These are phyloP conservation scores for Bidens hawaiensis DNA, from an alignment of 140 eudicot species.

Conservation along the genomic window DNA sequence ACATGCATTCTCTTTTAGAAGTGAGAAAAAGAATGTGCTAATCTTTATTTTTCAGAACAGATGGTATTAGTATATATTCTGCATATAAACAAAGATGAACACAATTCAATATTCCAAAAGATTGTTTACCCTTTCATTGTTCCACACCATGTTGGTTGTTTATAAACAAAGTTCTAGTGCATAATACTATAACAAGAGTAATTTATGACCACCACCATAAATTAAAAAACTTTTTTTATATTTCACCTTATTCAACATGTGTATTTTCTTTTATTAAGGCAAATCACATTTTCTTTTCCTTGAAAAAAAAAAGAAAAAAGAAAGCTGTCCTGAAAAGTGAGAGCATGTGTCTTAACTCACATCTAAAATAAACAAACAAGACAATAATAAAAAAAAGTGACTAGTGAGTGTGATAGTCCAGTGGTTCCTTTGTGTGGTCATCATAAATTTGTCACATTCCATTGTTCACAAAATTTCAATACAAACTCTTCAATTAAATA, in stretches of 20 bases:
- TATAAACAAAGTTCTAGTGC: slow-evolving; percentile 2
- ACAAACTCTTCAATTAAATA: not conserved
- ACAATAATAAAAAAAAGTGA: not conserved
- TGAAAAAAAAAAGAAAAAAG: not conserved
- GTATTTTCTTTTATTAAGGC: not conserved
- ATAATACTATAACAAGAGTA: not conserved
- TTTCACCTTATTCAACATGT: slow-evolving; percentile 1
- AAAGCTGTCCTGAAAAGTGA: slow-evolving; percentile 9
- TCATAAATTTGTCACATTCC: not conserved
- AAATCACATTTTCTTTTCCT: slow-evolving; percentile 4
- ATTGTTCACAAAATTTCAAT: not conserved
- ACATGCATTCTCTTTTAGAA: not conserved
- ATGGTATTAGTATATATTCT: slow-evolving; percentile 10
- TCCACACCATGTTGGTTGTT: not conserved
- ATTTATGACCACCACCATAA: slow-evolving; percentile 2
- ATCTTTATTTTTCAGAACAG: slow-evolving; percentile 9
- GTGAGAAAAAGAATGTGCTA: not conserved
- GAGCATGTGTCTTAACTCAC: slow-evolving; percentile 7
- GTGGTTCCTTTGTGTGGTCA: not conserved
- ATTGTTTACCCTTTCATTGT: slow-evolving; percentile 1
- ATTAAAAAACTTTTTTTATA: not conserved
- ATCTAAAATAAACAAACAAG: not conserved
- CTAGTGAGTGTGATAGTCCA: slow-evolving; percentile 6
- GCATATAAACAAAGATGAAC: not conserved
- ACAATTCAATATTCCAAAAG: slow-evolving; percentile 8